Base-by-base conservation (phyloP, 441 rosid species). In the Adansonia grandidieri region DNA sequence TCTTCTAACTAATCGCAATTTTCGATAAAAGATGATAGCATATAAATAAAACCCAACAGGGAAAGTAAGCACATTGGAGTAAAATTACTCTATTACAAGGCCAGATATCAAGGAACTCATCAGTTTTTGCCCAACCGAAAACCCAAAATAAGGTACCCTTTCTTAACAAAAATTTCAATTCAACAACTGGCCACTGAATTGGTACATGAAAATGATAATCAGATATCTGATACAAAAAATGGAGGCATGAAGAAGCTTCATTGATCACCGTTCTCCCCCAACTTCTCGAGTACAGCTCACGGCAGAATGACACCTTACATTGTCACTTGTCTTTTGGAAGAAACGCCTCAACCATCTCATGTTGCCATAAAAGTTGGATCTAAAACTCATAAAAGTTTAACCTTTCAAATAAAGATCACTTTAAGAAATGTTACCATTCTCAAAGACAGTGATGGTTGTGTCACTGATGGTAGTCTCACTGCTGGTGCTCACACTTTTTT, bases 381-480 rank as follows among this genome's bases (percentile, higher is more conserved):
- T 19, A 53, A 53, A 62, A 15, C 13, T 3, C 13, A 11, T 32
- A 32, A 3, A 62, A 71, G 57, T 28, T 69, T 22, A 6, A 48
- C 44, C 17, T 71, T 50, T 20, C 44, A 24, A 51, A 24, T 9
- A 71, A 32, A 40, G 15, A 40, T 72, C 63, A 17, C 65, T 56
- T 72, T 44, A 71, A 78, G 74, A 71, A 69, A 77, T 53, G 28
- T 62, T 84, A 78, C 80, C 61, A 77, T 73, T 77, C 9, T 78
- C 80, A 15, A 50, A 77, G 20, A 63, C 73, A 14, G 72, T 44
- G 71, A 71, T 57, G 64, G 69, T 72, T 74, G 84, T 79, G 79
- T 87, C 91, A 56, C 88, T 90, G 79, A 88, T 84, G 20, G 93
- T 93, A 3, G 93, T 84, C 48, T 90, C 91, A 17, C 90, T 90